Conservation (phyloP, 441 rosid genomes). For the Codiaeum variegatum region DNA sequence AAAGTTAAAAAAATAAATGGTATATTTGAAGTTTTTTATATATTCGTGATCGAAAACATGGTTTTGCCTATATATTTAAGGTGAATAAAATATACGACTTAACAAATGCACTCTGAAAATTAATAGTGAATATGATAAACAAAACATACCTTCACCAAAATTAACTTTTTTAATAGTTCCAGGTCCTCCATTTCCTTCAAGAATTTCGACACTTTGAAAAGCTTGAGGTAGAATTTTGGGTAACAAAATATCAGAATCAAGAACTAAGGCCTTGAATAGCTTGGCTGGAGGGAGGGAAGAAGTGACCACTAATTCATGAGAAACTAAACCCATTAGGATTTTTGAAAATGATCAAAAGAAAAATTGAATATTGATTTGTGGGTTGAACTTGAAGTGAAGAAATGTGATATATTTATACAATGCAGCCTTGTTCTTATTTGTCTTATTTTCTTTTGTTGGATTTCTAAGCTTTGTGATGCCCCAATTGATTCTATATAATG, state of each 20-base stretch:
- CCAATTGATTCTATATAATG: background rate
- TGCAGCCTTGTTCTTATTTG: too few species aligned
- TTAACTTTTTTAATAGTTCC: slow-evolving; percentile 30
- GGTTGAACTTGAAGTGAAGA: background rate
- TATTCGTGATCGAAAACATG: too few species aligned
- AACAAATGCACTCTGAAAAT: too few species aligned
- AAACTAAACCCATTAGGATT: background rate
- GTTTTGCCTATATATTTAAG: too few species aligned
- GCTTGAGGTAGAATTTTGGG: slow-evolving; percentile 29
- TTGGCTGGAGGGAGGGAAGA: slow-evolving; percentile 22
- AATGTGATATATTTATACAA: background rate
- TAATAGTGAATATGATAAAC: background rate
- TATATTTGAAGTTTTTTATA: too few species aligned
- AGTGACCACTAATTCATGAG: slow-evolving; percentile 14
- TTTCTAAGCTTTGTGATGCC: too few species aligned
- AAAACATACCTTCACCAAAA: slow-evolving; percentile 15
- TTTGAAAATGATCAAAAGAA: too few species aligned
- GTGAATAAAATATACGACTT: too few species aligned
- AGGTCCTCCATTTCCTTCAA: slow-evolving; percentile 39
- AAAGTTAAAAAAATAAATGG: too few species aligned
- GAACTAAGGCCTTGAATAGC: slow-evolving; percentile 29
- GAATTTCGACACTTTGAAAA: slow-evolving; percentile 22
- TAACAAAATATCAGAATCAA: slow-evolving; percentile 24
- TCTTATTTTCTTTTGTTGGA: too few species aligned
- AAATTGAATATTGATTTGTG: background rate